Conservation (phyloP, 139 green algal genomes). For the Micromonas commoda region DNA sequence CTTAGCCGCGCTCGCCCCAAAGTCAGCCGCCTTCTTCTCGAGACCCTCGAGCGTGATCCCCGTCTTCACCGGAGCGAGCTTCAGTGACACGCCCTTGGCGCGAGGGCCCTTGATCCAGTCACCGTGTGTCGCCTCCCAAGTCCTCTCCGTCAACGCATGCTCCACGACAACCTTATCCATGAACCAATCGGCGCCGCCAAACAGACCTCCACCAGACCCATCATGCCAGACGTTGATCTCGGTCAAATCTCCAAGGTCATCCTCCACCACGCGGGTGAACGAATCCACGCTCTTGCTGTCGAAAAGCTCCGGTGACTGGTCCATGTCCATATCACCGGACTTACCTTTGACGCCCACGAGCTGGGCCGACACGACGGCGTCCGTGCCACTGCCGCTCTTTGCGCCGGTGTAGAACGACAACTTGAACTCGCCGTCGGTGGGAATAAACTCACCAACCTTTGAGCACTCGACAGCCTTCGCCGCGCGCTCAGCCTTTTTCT, state of each 20-base stretch:
- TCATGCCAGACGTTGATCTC: neutral
- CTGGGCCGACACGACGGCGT: neutral
- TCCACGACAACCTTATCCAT: neutral
- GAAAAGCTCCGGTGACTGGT: conserved; percentile 2
- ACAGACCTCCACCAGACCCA: neutral
- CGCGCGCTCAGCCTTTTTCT: neutral
- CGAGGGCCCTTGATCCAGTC: too few relatives aligned
- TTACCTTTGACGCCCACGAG: neutral
- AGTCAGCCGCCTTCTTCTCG: too few relatives aligned
- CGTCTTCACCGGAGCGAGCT: too few relatives aligned
- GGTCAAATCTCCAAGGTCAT: neutral
- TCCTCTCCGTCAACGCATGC: neutral
- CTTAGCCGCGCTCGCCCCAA: too few relatives aligned
- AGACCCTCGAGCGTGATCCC: too few relatives aligned
- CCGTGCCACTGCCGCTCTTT: neutral
- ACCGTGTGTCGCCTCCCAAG: neutral
- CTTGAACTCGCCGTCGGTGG: neutral
- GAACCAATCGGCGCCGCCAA: neutral
- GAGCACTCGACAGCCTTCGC: too few relatives aligned
- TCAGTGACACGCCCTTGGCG: too few relatives aligned
- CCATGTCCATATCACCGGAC: neutral
- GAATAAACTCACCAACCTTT: neutral
- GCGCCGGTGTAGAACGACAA: neutral
- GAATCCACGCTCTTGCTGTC: neutral
- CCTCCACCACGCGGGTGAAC: neutral